phyloP scores from a whole-genome alignment of 2,329 filamentous ascomycete genomes.

The Ilyonectria destructans region DNA sequence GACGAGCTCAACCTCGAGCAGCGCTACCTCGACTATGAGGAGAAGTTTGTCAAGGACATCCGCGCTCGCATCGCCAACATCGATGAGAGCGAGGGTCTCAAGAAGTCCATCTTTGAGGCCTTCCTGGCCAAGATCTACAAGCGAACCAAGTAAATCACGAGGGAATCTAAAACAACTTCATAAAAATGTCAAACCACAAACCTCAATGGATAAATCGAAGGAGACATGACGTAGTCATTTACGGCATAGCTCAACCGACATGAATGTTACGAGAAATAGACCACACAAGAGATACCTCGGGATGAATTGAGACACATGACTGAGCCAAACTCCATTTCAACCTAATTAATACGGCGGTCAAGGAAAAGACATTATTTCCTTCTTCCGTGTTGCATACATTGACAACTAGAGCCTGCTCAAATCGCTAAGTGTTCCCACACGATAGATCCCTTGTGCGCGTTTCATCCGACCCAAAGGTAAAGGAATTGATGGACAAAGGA shows the following conservation, averaged over 20 bases:
- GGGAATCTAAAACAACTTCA: slow-evolving; percentile 20
- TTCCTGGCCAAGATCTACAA: slow-evolving; percentile 99
- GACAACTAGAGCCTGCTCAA: slow-evolving; percentile 34
- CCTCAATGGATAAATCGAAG: slow-evolving; percentile 1
- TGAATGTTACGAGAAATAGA: slow-evolving; percentile 27
- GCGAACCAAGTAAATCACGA: slow-evolving; percentile 83
- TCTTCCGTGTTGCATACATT: slow-evolving; percentile 20
- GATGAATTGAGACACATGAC: slow-evolving; percentile 19
- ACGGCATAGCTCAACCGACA: slow-evolving; percentile 5
- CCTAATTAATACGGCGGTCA: slow-evolving; percentile 17
- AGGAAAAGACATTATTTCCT: slow-evolving; percentile 26
- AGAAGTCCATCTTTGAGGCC: slow-evolving; percentile 89
- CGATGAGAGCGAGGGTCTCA: slow-evolving; percentile 90
- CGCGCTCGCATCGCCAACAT: slow-evolving; percentile 81
- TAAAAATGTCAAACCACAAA: slow-evolving; percentile 9
- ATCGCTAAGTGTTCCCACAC: slow-evolving; percentile 13
- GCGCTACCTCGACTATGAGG: slow-evolving; percentile 91
- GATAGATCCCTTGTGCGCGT: slow-evolving; percentile 5
- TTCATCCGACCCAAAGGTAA: slow-evolving; percentile 21
- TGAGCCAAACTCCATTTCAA: slow-evolving; percentile 15
- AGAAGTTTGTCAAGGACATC: slow-evolving; percentile 86
- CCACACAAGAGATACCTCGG: slow-evolving; percentile 10
- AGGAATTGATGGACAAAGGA: slow-evolving; percentile 11
- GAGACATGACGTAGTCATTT: slow-evolving; percentile 11
- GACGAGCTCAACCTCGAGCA: slow-evolving; percentile 88